These are phyloP conservation scores for Hypoxylon sp. DNA, from an alignment of 2,329 filamentous ascomycete species.

Conservation along the genomic window DNA sequence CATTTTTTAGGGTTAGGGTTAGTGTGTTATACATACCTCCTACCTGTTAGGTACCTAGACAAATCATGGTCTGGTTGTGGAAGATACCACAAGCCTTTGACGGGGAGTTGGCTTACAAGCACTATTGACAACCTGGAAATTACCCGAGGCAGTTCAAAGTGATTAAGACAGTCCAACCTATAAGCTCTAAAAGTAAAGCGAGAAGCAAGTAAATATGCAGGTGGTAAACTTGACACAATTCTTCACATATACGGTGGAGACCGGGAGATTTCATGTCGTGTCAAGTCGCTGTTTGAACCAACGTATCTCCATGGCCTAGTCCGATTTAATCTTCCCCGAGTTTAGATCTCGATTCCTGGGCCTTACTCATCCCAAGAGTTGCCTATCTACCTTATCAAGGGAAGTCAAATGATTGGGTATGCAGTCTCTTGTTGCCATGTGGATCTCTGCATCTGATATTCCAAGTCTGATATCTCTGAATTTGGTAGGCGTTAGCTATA, in stretches of 20 bases:
- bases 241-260: neutral
- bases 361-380: constrained; percentile 6
- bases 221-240: neutral
- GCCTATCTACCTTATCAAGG: neutral
- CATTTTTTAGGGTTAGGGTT: too few species aligned
- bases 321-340: constrained; percentile 6
- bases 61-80: neutral
- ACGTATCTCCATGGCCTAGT: constrained; percentile 1
- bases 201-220: neutral
- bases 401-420: neutral
- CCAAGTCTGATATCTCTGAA: neutral
- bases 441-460: neutral
- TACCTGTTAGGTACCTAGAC: too few species aligned
- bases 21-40: too few species aligned
- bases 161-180: neutral
- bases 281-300: constrained; percentile 1
- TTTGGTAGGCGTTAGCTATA: too few species aligned
- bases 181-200: too few species aligned
- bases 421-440: neutral
- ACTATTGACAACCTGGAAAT: neutral
- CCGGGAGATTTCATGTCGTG: neutral
- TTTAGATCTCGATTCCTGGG: constrained; percentile 8
- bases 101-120: neutral
- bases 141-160: neutral
- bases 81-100: neutral